Base-by-base conservation (phyloP, 139 green algal species). In the Diplosphaera chodatii region DNA sequence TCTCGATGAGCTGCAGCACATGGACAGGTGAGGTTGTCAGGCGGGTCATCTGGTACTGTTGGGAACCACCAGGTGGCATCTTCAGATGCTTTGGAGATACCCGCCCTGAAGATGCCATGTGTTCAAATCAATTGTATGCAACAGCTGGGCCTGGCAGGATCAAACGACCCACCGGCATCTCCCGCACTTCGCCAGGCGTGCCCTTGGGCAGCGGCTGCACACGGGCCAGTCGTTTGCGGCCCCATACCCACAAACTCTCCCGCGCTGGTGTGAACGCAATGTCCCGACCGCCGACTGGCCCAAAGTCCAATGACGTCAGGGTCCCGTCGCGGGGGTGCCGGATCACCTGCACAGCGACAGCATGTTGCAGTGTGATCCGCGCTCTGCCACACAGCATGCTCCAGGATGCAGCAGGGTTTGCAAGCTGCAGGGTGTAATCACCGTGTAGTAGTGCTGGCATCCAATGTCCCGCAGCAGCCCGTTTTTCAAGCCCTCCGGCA, bases 251-350 rank as follows among this genome's bases (percentile, higher is more conserved):
- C 10, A 59, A 18, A 25, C 48, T 59, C 16, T 59, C 16, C 48
- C 48, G 48, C 16, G 48, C 48, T 18, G 48, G 48, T 18, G 48
- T 59, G 16, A 59, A 59, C 10, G 48, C 28, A 8, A 74, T 75
- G 27, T 71, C 68, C 23, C 63, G 23, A 3, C 74, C 68, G 3
- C 68, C 68, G 1, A 28, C 31, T 1, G 74, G 74, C 0, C 74
- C 74, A 66, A 79, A 79, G 33, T 79, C 74, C 25, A 75, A 72
- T 40, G 71, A 69, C 3, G 27, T 68, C 25, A 72, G 40, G 13
- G 27, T 37, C 20, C 74, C 74, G 29, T 68, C 55, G 21, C 37
- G 63, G n/a, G 63, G 62, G 18, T 41, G 34, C 3, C 74, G 27
- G 6, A 59, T 59, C 48, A 48, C 37, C 37, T 48, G 37, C 37